Evolutionary conservation across 2,329 filamentous ascomycete species (phyloP).

Genomic region (Xylariaceae sp.): DNA sequence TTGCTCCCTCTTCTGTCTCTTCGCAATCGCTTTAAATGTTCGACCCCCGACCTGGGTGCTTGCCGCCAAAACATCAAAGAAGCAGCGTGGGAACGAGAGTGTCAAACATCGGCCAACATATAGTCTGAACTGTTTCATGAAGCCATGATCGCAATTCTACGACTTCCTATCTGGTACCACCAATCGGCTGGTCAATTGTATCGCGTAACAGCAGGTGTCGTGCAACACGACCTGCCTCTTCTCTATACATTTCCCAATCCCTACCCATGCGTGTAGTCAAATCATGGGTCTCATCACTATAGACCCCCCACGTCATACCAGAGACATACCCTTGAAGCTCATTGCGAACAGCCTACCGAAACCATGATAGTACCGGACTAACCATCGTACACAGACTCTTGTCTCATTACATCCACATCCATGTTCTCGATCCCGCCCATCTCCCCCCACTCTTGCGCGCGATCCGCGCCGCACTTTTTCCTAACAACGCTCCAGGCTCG

Average conservation of each 20-base stretch:
- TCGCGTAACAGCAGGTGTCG: conserved; percentile 16
- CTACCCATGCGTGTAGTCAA: conserved; percentile 4
- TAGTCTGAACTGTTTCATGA: conserved; percentile 11
- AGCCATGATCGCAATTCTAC: conserved; percentile 6
- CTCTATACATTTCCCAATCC: conserved; percentile 6
- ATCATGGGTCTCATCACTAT: conserved; percentile 19
- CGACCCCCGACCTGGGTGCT: too few relatives aligned
- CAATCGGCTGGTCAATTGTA: conserved; percentile 17
- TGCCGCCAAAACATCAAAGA: too few relatives aligned
- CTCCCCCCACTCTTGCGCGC: conserved; percentile 67
- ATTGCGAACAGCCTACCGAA: conserved; percentile 21
- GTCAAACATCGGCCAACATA: conserved; percentile 3
- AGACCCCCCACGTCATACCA: conserved; percentile 26
- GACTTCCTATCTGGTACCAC: conserved; percentile 5
- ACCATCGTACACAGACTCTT: conserved; percentile 48
- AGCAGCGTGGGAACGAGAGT: too few relatives aligned
- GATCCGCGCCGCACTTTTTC: conserved; percentile 78
- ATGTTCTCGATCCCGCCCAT: conserved; percentile 61
- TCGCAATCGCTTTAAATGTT: too few relatives aligned
- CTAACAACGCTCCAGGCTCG: conserved; percentile 73
- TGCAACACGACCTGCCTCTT: conserved; percentile 15
- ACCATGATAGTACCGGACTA: conserved; percentile 28
- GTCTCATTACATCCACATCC: conserved; percentile 53
- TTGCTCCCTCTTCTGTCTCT: too few relatives aligned
- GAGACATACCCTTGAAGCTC: conserved; percentile 21